phyloP scores from a whole-genome alignment of 345 rosid species.

The Ailanthus altissimus region DNA sequence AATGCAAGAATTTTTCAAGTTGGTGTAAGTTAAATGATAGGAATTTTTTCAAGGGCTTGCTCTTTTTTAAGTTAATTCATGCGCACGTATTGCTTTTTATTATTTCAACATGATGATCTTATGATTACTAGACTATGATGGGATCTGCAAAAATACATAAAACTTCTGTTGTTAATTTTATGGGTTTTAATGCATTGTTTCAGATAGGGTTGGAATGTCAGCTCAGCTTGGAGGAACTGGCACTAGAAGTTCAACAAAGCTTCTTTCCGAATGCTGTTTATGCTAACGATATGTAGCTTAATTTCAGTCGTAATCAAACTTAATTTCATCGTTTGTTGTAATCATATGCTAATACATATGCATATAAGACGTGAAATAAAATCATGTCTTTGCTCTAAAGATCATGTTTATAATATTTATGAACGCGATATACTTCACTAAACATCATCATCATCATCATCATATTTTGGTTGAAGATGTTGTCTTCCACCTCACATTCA shows the following conservation, averaged over 20 bases:
- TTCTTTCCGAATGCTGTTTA: slow-evolving; percentile 33
- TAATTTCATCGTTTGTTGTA: not conserved
- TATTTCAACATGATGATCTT: not conserved
- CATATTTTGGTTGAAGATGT: not conserved
- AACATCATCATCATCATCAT: too few species aligned
- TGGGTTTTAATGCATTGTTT: not conserved
- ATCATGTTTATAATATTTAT: not conserved
- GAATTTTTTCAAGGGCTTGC: too few species aligned
- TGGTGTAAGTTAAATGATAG: too few species aligned
- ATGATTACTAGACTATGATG: not conserved
- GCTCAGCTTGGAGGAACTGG: slow-evolving; percentile 88
- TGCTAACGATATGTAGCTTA: slow-evolving; percentile 10
- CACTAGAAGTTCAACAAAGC: slow-evolving; percentile 79
- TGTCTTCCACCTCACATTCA: not conserved
- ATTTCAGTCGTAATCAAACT: not conserved
- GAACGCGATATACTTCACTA: not conserved
- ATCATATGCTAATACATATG: not conserved
- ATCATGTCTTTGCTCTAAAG: not conserved
- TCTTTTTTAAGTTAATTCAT: too few species aligned
- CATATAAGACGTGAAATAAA: not conserved
- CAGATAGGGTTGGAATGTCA: slow-evolving; percentile 78
- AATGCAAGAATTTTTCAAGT: not conserved
- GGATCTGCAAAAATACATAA: not conserved
- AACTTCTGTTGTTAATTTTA: not conserved
- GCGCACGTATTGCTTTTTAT: not conserved